Conservation (phyloP, 257 asterid species). For the Solanum sitiens region DNA sequence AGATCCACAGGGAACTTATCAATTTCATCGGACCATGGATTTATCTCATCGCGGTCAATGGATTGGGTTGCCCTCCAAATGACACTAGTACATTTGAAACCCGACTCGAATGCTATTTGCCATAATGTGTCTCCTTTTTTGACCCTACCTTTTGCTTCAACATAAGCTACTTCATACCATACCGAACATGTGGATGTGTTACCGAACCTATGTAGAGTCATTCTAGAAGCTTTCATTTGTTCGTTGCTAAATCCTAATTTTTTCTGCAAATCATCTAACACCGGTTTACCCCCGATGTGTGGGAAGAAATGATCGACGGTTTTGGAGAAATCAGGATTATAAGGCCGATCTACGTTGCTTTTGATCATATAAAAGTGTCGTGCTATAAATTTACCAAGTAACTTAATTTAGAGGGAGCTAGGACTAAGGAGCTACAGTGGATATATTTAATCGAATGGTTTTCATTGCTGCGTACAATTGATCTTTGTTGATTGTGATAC, state of each 20-base stretch:
- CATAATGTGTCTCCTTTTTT: constrained; percentile 21
- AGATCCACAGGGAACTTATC: constrained; percentile 21
- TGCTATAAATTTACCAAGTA: constrained; percentile 11
- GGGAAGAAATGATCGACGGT: constrained; percentile 31
- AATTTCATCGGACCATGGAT: constrained; percentile 30
- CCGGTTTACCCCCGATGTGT: constrained; percentile 29
- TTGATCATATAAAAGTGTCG: constrained; percentile 5
- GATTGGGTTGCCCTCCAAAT: constrained; percentile 24
- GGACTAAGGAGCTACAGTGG: constrained; percentile 33
- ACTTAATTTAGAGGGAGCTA: constrained; percentile 24
- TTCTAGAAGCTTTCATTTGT: constrained; percentile 39
- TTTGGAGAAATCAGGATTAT: constrained; percentile 28
- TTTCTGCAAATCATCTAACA: constrained; percentile 32
- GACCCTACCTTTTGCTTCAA: constrained; percentile 32
- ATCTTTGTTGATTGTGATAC: constrained; percentile 23
- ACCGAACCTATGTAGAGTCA: constrained; percentile 32
- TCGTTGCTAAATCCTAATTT: constrained; percentile 8
- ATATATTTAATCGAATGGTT: constrained; percentile 25
- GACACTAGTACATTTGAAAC: constrained; percentile 33
- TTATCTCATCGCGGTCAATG: constrained; percentile 14
- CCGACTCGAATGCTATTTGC: constrained; percentile 36
- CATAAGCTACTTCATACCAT: constrained; percentile 32
- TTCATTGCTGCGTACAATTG: constrained; percentile 24
- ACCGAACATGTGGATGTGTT: constrained; percentile 35
- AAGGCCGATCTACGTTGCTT: constrained; percentile 14